Percentiles rank a stretch among this genome's conserved stretches.
Evolutionary conservation across 176 grass and related monocot genomes (phyloP).

Genomic region (Melocanna baccifera): DNA sequence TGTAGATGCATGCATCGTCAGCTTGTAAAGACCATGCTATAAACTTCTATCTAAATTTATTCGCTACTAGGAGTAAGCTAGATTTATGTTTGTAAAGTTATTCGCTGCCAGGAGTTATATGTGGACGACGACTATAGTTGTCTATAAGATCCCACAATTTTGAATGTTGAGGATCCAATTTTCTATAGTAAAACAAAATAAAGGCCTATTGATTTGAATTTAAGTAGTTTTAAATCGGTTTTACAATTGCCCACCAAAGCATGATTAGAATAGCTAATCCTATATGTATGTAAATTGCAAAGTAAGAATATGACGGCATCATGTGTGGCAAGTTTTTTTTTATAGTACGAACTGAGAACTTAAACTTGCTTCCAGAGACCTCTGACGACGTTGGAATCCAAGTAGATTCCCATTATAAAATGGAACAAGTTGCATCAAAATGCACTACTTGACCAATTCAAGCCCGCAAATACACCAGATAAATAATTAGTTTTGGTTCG

Average conservation of each 20-base stretch:
- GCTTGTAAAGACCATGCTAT: background rate
- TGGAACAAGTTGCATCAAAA: background rate
- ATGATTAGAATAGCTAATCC: background rate
- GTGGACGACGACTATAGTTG: too few species aligned
- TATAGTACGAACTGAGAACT: background rate
- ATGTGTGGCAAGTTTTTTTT: background rate
- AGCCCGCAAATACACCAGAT: background rate
- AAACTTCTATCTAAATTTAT: background rate
- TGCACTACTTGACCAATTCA: constrained; percentile 25
- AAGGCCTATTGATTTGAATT: too few species aligned
- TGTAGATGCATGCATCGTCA: background rate
- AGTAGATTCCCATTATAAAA: background rate
- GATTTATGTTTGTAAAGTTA: background rate
- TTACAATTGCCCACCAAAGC: background rate
- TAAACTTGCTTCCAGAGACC: background rate
- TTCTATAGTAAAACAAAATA: background rate
- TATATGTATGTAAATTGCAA: background rate
- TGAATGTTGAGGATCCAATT: background rate
- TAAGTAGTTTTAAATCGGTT: background rate
- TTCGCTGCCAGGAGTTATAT: background rate
- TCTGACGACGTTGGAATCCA: background rate
- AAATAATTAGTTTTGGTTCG: constrained; percentile 15
- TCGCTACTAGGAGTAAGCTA: background rate
- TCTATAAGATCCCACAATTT: too few species aligned
- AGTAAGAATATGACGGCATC: background rate